A percentile compares a stretch with the other conserved stretches of the same genome.
phyloP scores from a whole-genome alignment of 345 rosid species.

The Draba incana region DNA sequence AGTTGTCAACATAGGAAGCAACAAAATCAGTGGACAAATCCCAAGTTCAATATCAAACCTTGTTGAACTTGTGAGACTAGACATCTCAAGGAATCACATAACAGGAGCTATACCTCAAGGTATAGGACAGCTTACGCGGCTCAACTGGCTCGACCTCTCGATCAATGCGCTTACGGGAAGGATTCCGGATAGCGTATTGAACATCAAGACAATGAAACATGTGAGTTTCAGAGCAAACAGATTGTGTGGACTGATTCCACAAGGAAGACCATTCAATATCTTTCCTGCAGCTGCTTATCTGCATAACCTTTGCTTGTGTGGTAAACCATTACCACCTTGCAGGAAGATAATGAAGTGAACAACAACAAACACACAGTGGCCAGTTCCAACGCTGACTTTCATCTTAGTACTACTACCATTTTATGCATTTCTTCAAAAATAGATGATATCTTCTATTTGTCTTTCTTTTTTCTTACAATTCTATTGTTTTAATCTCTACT shows the following conservation, averaged over 20 bases:
- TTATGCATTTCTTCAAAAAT: constrained; percentile 37
- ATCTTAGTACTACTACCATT: constrained; percentile 44
- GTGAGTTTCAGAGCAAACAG: constrained; percentile 85
- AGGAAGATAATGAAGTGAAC: constrained; percentile 46
- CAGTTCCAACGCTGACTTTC: constrained; percentile 79
- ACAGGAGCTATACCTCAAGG: constrained; percentile 67
- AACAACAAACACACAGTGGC: constrained; percentile 28
- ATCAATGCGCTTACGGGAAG: constrained; percentile 67
- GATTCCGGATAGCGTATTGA: constrained; percentile 72
- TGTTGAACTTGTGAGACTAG: constrained; percentile 61
- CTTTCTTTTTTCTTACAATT: constrained; percentile 5
- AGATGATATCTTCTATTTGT: constrained; percentile 42
- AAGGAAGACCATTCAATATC: constrained; percentile 79
- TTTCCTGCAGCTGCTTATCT: constrained; percentile 84
- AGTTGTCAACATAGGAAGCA: constrained; percentile 73
- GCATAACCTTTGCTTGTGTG: constrained; percentile 91
- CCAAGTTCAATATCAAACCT: constrained; percentile 82
- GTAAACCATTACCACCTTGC: constrained; percentile 86
- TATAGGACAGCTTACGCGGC: constrained; percentile 59
- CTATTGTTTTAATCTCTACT: constrained; percentile 37
- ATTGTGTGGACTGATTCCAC: constrained; percentile 93
- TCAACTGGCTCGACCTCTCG: constrained; percentile 84
- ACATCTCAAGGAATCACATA: constrained; percentile 73
- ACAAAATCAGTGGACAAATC: constrained; percentile 69
- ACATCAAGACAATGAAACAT: constrained; percentile 55